Evolutionary conservation across 306 rosid genomes (phyloP).

Genomic region (Argentina anserina): DNA sequence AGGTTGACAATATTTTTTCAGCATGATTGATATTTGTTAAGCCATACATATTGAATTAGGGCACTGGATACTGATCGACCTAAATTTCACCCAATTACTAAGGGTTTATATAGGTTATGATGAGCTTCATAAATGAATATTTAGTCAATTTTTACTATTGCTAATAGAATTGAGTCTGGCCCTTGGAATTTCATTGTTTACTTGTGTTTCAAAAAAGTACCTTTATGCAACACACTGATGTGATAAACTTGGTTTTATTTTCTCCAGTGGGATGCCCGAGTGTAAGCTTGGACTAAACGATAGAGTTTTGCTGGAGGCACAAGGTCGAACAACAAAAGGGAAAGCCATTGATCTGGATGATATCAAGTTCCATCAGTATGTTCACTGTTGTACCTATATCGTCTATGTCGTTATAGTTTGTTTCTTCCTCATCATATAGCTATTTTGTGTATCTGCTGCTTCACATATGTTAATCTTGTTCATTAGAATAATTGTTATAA

Average conservation of each 20-base stretch:
- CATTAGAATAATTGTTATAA: not conserved
- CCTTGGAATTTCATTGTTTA: not conserved
- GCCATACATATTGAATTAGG: not conserved
- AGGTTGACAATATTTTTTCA: not conserved
- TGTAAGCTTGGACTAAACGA: constrained; percentile 86
- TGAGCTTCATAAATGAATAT: not conserved
- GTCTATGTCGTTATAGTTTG: not conserved
- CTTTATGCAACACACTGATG: not conserved
- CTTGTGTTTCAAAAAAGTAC: not conserved
- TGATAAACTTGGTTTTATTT: constrained; percentile 22
- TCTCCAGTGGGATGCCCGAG: constrained; percentile 85
- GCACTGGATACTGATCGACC: not conserved
- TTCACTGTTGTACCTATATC: constrained; percentile 14
- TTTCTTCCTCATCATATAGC: not conserved
- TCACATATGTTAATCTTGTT: not conserved
- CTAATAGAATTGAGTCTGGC: not conserved
- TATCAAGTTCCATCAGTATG: constrained; percentile 89
- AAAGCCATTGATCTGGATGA: constrained; percentile 88
- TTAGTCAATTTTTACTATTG: not conserved
- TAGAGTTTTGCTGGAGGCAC: constrained; percentile 74
- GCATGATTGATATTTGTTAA: not conserved
- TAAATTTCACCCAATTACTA: not conserved
- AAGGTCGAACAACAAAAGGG: constrained; percentile 75
- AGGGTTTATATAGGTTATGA: not conserved
- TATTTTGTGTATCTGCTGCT: not conserved